Conservation (phyloP, 2,329 filamentous ascomycete genomes). For the Sclerotinia borealis region DNA sequence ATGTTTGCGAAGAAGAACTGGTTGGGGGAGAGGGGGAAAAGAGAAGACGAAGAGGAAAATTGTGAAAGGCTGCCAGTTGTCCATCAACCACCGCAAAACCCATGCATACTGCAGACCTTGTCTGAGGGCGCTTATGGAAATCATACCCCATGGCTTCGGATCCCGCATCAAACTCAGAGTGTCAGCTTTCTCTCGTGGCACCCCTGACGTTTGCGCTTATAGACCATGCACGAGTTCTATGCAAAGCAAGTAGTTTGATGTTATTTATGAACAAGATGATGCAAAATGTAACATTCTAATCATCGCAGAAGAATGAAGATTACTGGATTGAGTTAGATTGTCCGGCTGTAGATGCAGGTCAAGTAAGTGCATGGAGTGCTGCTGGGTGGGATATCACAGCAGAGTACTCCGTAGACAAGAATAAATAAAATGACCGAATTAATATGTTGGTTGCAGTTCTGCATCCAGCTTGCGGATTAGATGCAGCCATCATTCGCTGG, state of each 20-base stretch:
- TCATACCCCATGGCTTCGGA: slow-evolving; percentile 11
- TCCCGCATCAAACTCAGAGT: slow-evolving; percentile 11
- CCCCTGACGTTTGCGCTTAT: slow-evolving; percentile 14
- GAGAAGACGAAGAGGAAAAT: slow-evolving; percentile 4
- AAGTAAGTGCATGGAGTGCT: background rate
- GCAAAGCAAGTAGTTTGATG: background rate
- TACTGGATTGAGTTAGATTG: slow-evolving; percentile 3
- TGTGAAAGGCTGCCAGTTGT: slow-evolving; percentile 10
- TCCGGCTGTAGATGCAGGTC: slow-evolving; percentile 9
- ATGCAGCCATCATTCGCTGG: slow-evolving; percentile 5
- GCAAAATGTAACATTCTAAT: slow-evolving; percentile 7
- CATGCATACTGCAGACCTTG: slow-evolving; percentile 13
- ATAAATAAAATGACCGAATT: slow-evolving; percentile 10
- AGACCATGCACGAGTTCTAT: slow-evolving; percentile 2
- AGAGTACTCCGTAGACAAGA: slow-evolving; percentile 4
- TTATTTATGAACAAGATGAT: slow-evolving; percentile 14
- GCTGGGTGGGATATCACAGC: background rate
- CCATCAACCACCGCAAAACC: slow-evolving; percentile 10
- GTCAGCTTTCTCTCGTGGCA: slow-evolving; percentile 14
- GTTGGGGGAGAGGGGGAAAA: slow-evolving; percentile 12
- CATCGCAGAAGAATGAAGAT: slow-evolving; percentile 2
- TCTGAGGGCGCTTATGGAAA: slow-evolving; percentile 14
- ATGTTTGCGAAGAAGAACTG: slow-evolving; percentile 21
- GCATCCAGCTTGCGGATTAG: slow-evolving; percentile 7
- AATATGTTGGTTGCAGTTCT: background rate